Evolutionary conservation across 2,329 filamentous ascomycete species (phyloP).

Genomic region (Malbranchea cinnamomea): DNA sequence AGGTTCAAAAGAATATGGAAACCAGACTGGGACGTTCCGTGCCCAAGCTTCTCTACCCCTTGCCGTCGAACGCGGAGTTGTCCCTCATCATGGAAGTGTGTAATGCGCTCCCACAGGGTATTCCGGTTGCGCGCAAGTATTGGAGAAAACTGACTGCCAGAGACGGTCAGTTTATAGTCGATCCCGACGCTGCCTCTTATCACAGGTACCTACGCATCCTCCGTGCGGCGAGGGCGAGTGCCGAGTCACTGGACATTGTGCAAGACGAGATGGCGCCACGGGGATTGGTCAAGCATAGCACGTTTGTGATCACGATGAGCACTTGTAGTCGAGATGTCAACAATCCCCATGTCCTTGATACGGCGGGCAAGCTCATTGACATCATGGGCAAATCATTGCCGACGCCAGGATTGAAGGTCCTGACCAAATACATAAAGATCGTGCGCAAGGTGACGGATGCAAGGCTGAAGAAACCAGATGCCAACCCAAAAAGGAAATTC

Average conservation of each 20-base stretch:
- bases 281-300: constrained; percentile 32
- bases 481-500: too few relatives aligned
- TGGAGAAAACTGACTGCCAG: constrained; percentile 56
- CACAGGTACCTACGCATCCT: constrained; percentile 53
- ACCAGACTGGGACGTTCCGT: constrained; percentile 1
- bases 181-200: constrained; percentile 59
- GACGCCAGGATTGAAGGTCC: too few relatives aligned
- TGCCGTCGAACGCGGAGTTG: constrained; percentile 42
- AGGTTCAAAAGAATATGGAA: constrained; percentile 4
- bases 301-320: constrained; percentile 58
- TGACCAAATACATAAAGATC: too few relatives aligned
- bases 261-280: constrained; percentile 34
- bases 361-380: constrained; percentile 51
- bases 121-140: constrained; percentile 53
- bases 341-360: constrained; percentile 52
- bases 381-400: constrained; percentile 38
- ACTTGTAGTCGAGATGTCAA: constrained; percentile 62
- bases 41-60: constrained; percentile 22
- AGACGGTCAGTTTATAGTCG: constrained; percentile 36
- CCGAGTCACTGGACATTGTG: constrained; percentile 45
- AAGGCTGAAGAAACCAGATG: neutral
- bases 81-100: constrained; percentile 55
- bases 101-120: constrained; percentile 39
- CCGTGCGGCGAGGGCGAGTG: constrained; percentile 50
- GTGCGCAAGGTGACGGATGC: too few relatives aligned